phyloP scores from a whole-genome alignment of 1,139 yeast genomes.

The Torulaspora pretoriensis region DNA sequence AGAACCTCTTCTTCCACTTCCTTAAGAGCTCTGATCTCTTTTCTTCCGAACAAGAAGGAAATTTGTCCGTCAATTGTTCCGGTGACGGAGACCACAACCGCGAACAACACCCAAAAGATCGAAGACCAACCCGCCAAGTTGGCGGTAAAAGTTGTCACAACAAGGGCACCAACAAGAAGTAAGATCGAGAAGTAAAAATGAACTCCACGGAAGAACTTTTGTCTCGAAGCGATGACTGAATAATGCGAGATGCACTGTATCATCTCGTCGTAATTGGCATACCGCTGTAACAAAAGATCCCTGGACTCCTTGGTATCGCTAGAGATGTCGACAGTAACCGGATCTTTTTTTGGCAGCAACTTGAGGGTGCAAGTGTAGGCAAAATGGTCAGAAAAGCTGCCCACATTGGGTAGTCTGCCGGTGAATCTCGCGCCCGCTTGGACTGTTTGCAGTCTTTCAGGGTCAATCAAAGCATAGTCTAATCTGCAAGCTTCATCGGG shows the following conservation, averaged over 20 bases:
- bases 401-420: constrained; percentile 56
- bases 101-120: constrained; percentile 51
- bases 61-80: constrained; percentile 77
- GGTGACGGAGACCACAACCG: constrained; percentile 52
- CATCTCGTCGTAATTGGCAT: constrained; percentile 53
- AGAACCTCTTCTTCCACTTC: constrained; percentile 63
- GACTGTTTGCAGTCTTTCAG: constrained; percentile 47
- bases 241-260: constrained; percentile 54
- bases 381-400: constrained; percentile 89
- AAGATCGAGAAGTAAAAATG: constrained; percentile 61
- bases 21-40: constrained; percentile 68
- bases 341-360: constrained; percentile 21
- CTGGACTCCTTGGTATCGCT: constrained; percentile 7
- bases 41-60: constrained; percentile 71
- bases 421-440: constrained; percentile 69
- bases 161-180: constrained; percentile 47
- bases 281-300: constrained; percentile 28
- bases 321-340: constrained; percentile 5
- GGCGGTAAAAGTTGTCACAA: constrained; percentile 61
- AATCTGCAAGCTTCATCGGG: constrained; percentile 79
- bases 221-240: constrained; percentile 51
- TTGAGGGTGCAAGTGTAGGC: constrained; percentile 65
- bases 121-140: constrained; percentile 54
- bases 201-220: constrained; percentile 56
- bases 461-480: constrained; percentile 82